A percentile compares a stretch with the other conserved stretches of the same genome.
Evolutionary conservation across 2,329 filamentous ascomycete species (phyloP).

Genomic region (Colletotrichum coccodes): DNA sequence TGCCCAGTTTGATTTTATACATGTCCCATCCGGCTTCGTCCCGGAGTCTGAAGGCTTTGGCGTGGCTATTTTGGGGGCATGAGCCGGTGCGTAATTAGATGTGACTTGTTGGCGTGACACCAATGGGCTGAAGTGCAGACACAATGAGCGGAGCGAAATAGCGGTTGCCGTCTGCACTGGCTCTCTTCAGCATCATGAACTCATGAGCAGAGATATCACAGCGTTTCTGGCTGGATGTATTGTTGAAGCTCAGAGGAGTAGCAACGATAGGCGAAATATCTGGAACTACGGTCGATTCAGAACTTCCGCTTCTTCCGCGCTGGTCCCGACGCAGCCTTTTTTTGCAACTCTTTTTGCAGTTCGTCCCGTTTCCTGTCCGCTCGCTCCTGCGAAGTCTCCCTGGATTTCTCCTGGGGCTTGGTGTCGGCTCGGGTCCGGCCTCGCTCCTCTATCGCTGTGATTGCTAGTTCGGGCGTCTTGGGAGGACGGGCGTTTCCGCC

Average conservation of each 20-base stretch:
- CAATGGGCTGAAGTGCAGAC: neutral
- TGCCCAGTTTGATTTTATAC: neutral
- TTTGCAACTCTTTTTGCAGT: conserved; percentile 60
- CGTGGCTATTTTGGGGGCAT: neutral
- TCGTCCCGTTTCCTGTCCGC: conserved; percentile 63
- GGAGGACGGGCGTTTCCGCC: conserved; percentile 35
- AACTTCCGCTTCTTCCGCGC: conserved; percentile 67
- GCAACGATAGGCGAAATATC: neutral
- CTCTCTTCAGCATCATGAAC: neutral
- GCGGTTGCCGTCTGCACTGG: no score
- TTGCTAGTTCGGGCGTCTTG: conserved; percentile 10
- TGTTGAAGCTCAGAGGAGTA: neutral
- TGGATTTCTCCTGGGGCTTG: conserved; percentile 42
- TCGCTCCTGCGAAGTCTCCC: conserved; percentile 56
- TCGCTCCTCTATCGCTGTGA: neutral
- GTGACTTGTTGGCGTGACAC: neutral
- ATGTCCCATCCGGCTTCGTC: neutral
- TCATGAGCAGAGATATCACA: neutral
- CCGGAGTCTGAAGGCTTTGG: neutral
- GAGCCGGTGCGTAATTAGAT: neutral
- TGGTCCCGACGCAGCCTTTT: conserved; percentile 59
- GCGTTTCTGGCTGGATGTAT: neutral
- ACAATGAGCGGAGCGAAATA: neutral
- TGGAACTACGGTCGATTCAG: conserved; percentile 40
- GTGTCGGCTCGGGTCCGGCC: conserved; percentile 33